Evolutionary conservation across 805 yeast genomes (phyloP), one percentile per base, ranked within the genome.

Genomic region (Blastobotrys americana): DNA sequence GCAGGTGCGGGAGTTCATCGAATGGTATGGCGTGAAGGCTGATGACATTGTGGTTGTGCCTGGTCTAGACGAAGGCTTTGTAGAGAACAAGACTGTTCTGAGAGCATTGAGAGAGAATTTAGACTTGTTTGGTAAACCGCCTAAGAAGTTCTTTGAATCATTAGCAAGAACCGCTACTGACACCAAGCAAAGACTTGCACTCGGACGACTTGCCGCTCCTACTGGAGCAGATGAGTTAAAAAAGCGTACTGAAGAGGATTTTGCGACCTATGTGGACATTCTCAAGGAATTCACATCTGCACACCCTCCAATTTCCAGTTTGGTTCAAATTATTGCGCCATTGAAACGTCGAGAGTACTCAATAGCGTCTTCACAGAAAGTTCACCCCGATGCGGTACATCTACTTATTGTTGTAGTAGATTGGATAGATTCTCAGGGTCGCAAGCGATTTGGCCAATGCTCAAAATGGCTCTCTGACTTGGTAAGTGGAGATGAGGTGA

Each of bases 341-440:
- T 74, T 89, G 61, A 90, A 90, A 73, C 83, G 97, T 72, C 84
- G 97, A 72, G 97, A 90, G 68, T 90, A 90, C 65, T 90, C 97
- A 10, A 90, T 90, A 66, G 97, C 97, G 3, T 89, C 97, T 1
- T 89, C 97, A 22, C 97, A 90, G 68, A 85, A 77, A 64, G 71
- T 85, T 58, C 97, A 90, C 67, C 87, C 90, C 44, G 85, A 84
- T 62, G 90, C 88, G 33, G 87, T 90, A 33, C 97, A 90, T 60
- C 70, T 90, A 59, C 75, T 90, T 63, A 80, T 90, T 63, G 97
- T 90, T 49, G 97, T 89, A 44, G 97, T 90, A 45, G 97, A 89
- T 65, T 90, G 97, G 97, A 71, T 78, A 37, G 96, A 90, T 66
- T 72, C 80, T 43, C 73, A 76, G 63, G 96, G 96, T 42, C 78